These are phyloP conservation scores for Halophytophthora batemanensis DNA, from an alignment of 352 stramenopile species.

Conservation along the genomic window DNA sequence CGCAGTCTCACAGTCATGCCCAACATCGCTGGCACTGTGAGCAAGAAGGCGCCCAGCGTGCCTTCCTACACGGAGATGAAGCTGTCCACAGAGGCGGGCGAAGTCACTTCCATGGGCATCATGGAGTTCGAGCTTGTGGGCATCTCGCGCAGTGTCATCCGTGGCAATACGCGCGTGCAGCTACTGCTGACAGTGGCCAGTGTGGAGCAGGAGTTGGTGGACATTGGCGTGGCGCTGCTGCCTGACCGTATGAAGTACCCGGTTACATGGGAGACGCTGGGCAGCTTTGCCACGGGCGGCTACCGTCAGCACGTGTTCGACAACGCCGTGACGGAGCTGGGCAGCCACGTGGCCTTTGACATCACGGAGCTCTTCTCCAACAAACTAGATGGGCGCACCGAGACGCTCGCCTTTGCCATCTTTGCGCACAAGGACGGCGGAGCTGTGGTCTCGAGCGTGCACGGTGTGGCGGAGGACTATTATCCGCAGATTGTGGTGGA, in stretches of 20 bases:
- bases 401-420: slow-evolving; percentile 60
- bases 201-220: slow-evolving; percentile 38
- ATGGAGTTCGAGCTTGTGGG: slow-evolving; percentile 66
- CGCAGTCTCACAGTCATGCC: slow-evolving; percentile 54
- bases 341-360: slow-evolving; percentile 71
- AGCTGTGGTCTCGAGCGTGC: slow-evolving; percentile 54
- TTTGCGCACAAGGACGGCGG: slow-evolving; percentile 47
- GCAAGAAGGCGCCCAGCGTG: slow-evolving; percentile 37
- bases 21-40: slow-evolving; percentile 58
- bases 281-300: slow-evolving; percentile 26
- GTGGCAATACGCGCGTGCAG: slow-evolving; percentile 62
- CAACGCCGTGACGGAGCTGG: slow-evolving; percentile 43
- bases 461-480: slow-evolving; percentile 58
- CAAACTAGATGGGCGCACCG: slow-evolving; percentile 41
- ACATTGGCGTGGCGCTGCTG: slow-evolving; percentile 48
- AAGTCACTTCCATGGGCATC: slow-evolving; percentile 53
- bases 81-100: slow-evolving; percentile 40
- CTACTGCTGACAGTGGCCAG: slow-evolving; percentile 69
- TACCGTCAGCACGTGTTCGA: slow-evolving; percentile 58
- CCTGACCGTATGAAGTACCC: slow-evolving; percentile 50
- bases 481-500: slow-evolving; percentile 80
- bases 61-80: slow-evolving; percentile 58
- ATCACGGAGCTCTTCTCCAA: slow-evolving; percentile 73
- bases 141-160: slow-evolving; percentile 65
- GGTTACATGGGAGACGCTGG: slow-evolving; percentile 60